Base-by-base conservation (phyloP, 73 alveolate genomes). In the Paramecium sonneborni region DNA sequence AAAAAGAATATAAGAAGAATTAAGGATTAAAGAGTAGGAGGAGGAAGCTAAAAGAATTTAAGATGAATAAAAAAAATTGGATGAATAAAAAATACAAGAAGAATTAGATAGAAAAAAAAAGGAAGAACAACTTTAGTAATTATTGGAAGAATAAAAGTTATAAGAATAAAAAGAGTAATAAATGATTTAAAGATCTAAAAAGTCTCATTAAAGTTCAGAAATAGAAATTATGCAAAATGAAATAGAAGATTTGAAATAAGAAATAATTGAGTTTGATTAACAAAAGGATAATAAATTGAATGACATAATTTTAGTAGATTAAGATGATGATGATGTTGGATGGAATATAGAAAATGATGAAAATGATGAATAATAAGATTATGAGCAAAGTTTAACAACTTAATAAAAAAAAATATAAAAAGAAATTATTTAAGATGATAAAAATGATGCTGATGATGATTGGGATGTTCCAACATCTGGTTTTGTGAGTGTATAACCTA, bases 401-500 rank as follows among this genome's bases (percentile, higher is more conserved):
- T 35, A 35, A 21, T 72, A 72, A 62, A 26, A 62, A 21, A 52
- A 32, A 37, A 12, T 35, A 3, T 72, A 72, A 18, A 72, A 35
- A 10, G 57, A 72, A 37, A 72, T 72, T 28, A 72, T 72, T 35
- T 72, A 72, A 37, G 55, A 32, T 72, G 86, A 72, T 34, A 72
- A 72, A 35, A 23, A 35, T 34, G 86, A 72, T 72, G 86, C 35
- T 35, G 86, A 72, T 72, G 86, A 72, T 35, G 86, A 72, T 72
- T 72, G 86, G 86, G 86, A 72, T 72, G 86, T 37, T 72, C 86
- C 86, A 3, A 72, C 86, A 2, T 72, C 86, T 12, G 86, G 86
- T n/a, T 72, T 72, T 11, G 86, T 72, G 1, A 72, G 86, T 18
- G 84, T 62, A 30, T 6, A 72, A 72, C 57, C 55, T 14, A 72